Base-by-base conservation (phyloP, 2,329 filamentous ascomycete genomes). In the Aspergillus pseudoterreus region DNA sequence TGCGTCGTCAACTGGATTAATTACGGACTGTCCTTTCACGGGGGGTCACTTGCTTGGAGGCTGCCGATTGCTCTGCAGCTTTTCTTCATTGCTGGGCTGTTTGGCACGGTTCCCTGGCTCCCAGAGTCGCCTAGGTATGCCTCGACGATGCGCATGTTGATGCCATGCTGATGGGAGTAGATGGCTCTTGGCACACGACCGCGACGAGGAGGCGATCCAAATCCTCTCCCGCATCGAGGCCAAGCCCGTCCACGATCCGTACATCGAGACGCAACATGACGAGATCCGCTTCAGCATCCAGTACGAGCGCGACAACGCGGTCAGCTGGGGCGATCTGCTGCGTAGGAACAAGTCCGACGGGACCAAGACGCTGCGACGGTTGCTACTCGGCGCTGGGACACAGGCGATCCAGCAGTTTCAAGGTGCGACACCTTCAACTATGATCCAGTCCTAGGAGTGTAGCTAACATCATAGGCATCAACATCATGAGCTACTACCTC, bases 321-420 rank as follows among this genome's bases (percentile, higher is more conserved):
- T 81, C 1, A 67, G 72, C 1, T 82, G 80, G 74, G 63, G 69
- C 3, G 75, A 82, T 46, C 67, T 82, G 0, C 59, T 82, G 1
- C 67, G 72, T 3, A 75, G 77, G 19, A 74, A 73, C 38, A 75
- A 74, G n/a, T 68, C 66, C 17, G 50, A 57, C n/a, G 64, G 67
- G 15, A 80, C 78, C 1, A 73, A 73, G 39, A 80, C 76, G 0
- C 67, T 82, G 8, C 72, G 79, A 6, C 71, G 80, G 11, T 47
- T 82, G 1, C 47, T 82, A 2, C 72, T 83, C 0, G 79, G 79
- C 3, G 76, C 76, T 59, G 81, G 81, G 0, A 79, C 80, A 0
- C 79, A 81, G 45, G 71, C 72, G 3, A 78, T 80, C 70, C 77
- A 80, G 49, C 77, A 80, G 53, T 63, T 79, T 4, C 66, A 69